Evolutionary conservation across 805 yeast species (phyloP), one percentile per base, ranked within the genome.

Genomic region (Candida ipomoeae): DNA sequence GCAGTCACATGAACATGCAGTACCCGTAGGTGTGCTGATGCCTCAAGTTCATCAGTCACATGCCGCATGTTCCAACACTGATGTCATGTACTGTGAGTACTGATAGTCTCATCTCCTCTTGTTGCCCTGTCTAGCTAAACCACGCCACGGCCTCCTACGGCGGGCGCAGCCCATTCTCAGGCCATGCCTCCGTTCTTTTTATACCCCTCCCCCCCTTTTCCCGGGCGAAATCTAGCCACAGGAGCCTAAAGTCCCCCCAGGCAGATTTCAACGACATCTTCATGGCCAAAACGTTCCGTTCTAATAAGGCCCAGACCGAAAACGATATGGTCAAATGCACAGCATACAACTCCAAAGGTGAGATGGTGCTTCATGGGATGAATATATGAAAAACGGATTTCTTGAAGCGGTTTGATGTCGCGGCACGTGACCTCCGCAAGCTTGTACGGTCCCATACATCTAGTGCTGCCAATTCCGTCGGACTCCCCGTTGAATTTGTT

Each of bases 361-460:
- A 73, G 40, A 69, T 74, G 55, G 61, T 71, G 5, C 67, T 69
- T 18, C 77, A 75, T 40, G 72, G 81, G 7, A 69, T 77, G 39
- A 82, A 77, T 40, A 61, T 73, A 23, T 68, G 70, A 48, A 69
- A 76, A 45, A 65, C 63, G 41, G 75, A 71, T 40, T 69, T 81
- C 46, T 67, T 81, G 60, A 63, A 67, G 46, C 63, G 65, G 14
- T 76, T 79, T 60, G 74, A 75, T 51, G 60, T 81, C 31, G 71
- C 76, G 0, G 78, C 83, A 44, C 80, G 87, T 50, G 84, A 87
- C 33, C 76, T 84, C 23, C 75, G 85, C 62, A 68, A 78, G 75
- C 50, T 81, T 33, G 77, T 78, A 32, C 56, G 71, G 31, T 52
- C 62, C 1, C 61, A 54, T 26, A 56, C 56, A 1, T 48, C 53